Percentiles rank a stretch among this genome's conserved stretches.
Evolutionary conservation across 768 basidiomycete species (phyloP).

Genomic region (Terana coerulea): DNA sequence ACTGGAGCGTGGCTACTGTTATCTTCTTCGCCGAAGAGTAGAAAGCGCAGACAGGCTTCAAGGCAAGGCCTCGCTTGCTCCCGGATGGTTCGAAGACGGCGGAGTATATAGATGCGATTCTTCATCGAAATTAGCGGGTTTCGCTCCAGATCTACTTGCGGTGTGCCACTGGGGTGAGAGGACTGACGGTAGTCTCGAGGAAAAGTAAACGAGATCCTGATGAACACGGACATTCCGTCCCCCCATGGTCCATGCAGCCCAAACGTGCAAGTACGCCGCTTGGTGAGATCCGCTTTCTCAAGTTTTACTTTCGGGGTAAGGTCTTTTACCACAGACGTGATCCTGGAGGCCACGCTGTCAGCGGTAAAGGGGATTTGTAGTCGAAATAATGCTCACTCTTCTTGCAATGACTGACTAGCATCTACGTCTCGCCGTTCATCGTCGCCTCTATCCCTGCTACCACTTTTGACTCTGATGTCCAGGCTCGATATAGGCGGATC

Average conservation of each 20-base stretch:
- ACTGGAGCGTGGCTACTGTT: slow-evolving; percentile 36
- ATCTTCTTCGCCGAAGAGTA: slow-evolving; percentile 68
- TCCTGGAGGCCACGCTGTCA: no score
- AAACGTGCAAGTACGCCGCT: slow-evolving; percentile 77
- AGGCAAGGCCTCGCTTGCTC: slow-evolving; percentile 78
- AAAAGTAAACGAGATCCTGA: slow-evolving; percentile 87
- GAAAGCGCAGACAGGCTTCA: slow-evolving; percentile 77
- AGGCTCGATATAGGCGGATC: slow-evolving; percentile 14
- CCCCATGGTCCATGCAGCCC: slow-evolving; percentile 92
- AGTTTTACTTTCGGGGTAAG: slow-evolving; percentile 75
- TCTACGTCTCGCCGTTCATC: slow-evolving; percentile 32
- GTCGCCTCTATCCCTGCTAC: slow-evolving; percentile 47
- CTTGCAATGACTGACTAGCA: slow-evolving; percentile 54
- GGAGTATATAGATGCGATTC: slow-evolving; percentile 74
- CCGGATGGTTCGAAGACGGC: slow-evolving; percentile 68
- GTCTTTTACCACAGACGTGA: slow-evolving; percentile 67
- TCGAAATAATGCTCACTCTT: slow-evolving; percentile 78
- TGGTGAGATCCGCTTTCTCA: slow-evolving; percentile 75
- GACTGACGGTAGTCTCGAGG: slow-evolving; percentile 76
- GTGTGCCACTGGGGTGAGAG: slow-evolving; percentile 57
- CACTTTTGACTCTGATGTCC: slow-evolving; percentile 6
- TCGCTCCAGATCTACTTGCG: slow-evolving; percentile 78
- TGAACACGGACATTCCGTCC: slow-evolving; percentile 77
- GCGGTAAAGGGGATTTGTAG: slow-evolving; percentile 1
- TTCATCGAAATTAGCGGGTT: slow-evolving; percentile 76